Conservation (phyloP, 371 early-diverging fungal species). For the Vairimorpha necatrix region DNA sequence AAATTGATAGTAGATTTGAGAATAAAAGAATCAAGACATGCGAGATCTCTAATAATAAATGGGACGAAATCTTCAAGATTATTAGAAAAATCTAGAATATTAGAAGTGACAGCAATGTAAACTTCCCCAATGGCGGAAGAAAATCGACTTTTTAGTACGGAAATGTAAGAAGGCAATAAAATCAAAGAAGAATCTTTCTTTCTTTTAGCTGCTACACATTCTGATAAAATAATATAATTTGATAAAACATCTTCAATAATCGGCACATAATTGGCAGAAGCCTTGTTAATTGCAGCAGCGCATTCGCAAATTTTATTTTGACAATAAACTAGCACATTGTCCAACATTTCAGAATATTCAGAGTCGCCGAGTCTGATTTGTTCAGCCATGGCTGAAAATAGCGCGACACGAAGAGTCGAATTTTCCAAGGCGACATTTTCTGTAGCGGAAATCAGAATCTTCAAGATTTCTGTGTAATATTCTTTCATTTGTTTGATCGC, state of each 20-base stretch:
- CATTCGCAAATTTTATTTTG: slow-evolving; percentile 35
- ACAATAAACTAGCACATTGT: slow-evolving; percentile 35
- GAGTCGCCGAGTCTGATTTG: slow-evolving; percentile 21
- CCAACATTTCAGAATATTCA: slow-evolving; percentile 15
- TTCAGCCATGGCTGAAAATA: slow-evolving; percentile 51
- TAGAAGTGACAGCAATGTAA: slow-evolving; percentile 49
- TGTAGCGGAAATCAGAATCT: slow-evolving; percentile 25
- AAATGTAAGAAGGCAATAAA: slow-evolving; percentile 36
- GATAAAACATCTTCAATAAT: slow-evolving; percentile 58
- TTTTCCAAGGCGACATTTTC: slow-evolving; percentile 33
- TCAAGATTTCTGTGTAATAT: slow-evolving; percentile 46
- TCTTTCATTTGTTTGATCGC: slow-evolving; percentile 28
- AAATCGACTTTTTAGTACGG: slow-evolving; percentile 26
- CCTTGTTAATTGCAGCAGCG: slow-evolving; percentile 17
- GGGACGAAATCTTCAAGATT: slow-evolving; percentile 39
- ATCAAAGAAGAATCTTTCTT: slow-evolving; percentile 3
- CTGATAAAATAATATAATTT: slow-evolving; percentile 53
- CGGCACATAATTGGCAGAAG: slow-evolving; percentile 21
- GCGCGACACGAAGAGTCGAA: slow-evolving; percentile 47
- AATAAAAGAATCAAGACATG: slow-evolving; percentile 28
- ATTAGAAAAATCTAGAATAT: slow-evolving; percentile 38
- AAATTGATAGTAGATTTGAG: slow-evolving; percentile 50
- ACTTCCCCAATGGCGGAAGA: slow-evolving; percentile 51
- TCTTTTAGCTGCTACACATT: slow-evolving; percentile 19
- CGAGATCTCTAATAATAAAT: slow-evolving; percentile 51